These are phyloP conservation scores for Cladosporium sp. DNA, from an alignment of 2,329 filamentous ascomycete species.

Conservation along the genomic window DNA sequence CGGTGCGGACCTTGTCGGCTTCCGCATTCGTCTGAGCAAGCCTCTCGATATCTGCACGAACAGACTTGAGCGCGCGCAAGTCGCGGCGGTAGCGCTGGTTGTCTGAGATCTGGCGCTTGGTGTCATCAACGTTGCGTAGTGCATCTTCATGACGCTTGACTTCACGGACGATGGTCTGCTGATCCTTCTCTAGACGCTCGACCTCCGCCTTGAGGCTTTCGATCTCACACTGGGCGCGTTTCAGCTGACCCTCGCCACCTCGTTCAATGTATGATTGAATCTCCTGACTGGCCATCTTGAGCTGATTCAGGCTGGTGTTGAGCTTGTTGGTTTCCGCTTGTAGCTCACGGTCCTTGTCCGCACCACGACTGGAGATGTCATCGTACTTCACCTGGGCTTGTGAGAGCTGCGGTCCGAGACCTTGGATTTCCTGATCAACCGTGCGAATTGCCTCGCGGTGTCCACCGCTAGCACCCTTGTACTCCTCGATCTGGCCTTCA, in stretches of 20 bases:
- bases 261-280: slow-evolving; percentile 78
- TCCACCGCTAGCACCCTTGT: slow-evolving; percentile 66
- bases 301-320: slow-evolving; percentile 71
- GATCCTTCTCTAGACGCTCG: slow-evolving; percentile 64
- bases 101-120: slow-evolving; percentile 82
- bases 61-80: slow-evolving; percentile 64
- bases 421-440: slow-evolving; percentile 71
- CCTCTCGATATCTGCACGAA: slow-evolving; percentile 69
- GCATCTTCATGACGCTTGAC: slow-evolving; percentile 78
- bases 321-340: slow-evolving; percentile 71
- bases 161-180: slow-evolving; percentile 64
- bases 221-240: slow-evolving; percentile 68
- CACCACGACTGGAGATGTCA: slow-evolving; percentile 71
- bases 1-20: slow-evolving; percentile 75
- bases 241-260: slow-evolving; percentile 71
- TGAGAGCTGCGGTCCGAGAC: slow-evolving; percentile 72
- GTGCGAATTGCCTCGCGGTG: slow-evolving; percentile 69
- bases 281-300: slow-evolving; percentile 72
- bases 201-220: slow-evolving; percentile 67
- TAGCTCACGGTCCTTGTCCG: slow-evolving; percentile 69
- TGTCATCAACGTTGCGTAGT: slow-evolving; percentile 75
- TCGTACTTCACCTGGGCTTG: slow-evolving; percentile 76
- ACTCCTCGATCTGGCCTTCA: slow-evolving; percentile 68
- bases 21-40: slow-evolving; percentile 78
- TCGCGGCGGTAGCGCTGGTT: slow-evolving; percentile 85